Percentiles rank a stretch among this genome's conserved stretches.
These are phyloP conservation scores for Aspergillus piperis DNA, from an alignment of 2,329 filamentous ascomycete genomes.

Conservation along the genomic window DNA sequence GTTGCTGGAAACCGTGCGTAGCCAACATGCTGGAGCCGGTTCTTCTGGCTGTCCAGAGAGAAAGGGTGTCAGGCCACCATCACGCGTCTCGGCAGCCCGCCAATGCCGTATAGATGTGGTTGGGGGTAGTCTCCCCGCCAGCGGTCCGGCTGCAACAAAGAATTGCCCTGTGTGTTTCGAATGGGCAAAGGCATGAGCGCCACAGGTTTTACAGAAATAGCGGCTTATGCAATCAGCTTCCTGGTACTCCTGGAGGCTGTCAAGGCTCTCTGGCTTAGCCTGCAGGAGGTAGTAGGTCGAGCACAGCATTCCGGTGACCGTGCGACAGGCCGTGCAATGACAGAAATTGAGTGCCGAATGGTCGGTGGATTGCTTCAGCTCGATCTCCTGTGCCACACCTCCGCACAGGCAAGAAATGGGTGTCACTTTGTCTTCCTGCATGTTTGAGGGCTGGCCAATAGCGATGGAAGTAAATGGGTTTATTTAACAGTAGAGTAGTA, in stretches of 20 bases:
- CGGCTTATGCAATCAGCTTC: slow-evolving; percentile 46
- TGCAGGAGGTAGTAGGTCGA: slow-evolving; percentile 48
- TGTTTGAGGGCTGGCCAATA: neutral
- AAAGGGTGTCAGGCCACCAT: slow-evolving; percentile 33
- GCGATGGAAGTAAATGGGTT: neutral
- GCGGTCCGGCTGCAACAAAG: slow-evolving; percentile 38
- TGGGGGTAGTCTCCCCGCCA: slow-evolving; percentile 22
- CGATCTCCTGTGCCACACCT: slow-evolving; percentile 25
- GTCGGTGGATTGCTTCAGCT: slow-evolving; percentile 24
- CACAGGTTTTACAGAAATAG: slow-evolving; percentile 56
- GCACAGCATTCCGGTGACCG: slow-evolving; percentile 50
- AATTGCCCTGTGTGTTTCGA: slow-evolving; percentile 26
- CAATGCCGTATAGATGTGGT: slow-evolving; percentile 32
- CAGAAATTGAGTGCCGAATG: slow-evolving; percentile 45
- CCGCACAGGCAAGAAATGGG: slow-evolving; percentile 35
- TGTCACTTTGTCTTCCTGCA: slow-evolving; percentile 9
- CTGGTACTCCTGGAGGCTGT: slow-evolving; percentile 45
- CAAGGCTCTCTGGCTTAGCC: slow-evolving; percentile 33
- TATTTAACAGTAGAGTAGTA: neutral
- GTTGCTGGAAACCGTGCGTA: slow-evolving; percentile 15
- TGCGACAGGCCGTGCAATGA: slow-evolving; percentile 55
- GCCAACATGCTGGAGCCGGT: slow-evolving; percentile 22
- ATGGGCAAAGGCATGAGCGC: slow-evolving; percentile 45
- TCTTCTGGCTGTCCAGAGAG: slow-evolving; percentile 24
- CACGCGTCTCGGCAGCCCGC: slow-evolving; percentile 27